These are phyloP conservation scores for Magnaporthiopsis poae DNA, from an alignment of 2,329 filamentous ascomycete genomes.

Conservation along the genomic window DNA sequence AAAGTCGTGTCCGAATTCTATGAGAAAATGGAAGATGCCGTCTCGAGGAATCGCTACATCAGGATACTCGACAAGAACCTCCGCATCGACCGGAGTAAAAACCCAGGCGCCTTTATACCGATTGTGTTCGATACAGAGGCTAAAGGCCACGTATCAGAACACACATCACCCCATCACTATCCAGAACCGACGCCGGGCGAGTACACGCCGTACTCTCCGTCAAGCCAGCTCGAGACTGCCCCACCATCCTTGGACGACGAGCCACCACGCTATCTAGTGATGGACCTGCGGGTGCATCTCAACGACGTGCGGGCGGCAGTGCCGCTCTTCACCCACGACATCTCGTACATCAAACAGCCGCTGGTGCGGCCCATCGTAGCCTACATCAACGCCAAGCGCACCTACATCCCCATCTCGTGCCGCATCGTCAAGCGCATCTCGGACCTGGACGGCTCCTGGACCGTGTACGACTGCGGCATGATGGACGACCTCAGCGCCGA, in stretches of 20 bases:
- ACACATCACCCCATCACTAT: neutral
- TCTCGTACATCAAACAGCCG: slow-evolving; percentile 93
- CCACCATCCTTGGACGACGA: slow-evolving; percentile 30
- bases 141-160: neutral
- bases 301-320: slow-evolving; percentile 91
- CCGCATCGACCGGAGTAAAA: neutral
- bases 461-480: slow-evolving; percentile 81
- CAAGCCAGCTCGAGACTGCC: neutral
- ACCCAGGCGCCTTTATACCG: neutral
- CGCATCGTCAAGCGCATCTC: slow-evolving; percentile 79
- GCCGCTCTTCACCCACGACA: slow-evolving; percentile 79
- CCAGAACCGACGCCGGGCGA: neutral
- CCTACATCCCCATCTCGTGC: slow-evolving; percentile 91
- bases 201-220: neutral
- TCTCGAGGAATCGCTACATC: slow-evolving; percentile 64
- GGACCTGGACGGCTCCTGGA: slow-evolving; percentile 95
- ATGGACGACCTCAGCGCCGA: slow-evolving; percentile 90
- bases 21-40: slow-evolving; percentile 85
- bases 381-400: slow-evolving; percentile 91
- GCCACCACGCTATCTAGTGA: slow-evolving; percentile 72
- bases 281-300: slow-evolving; percentile 88
- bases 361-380: slow-evolving; percentile 92
- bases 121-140: neutral
- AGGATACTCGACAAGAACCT: slow-evolving; percentile 43
- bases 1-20: slow-evolving; percentile 98